Evolutionary conservation across 2,329 filamentous ascomycete species (phyloP), one percentile per base, ranked within the genome.

Genomic region (Diaporthe helianthi): DNA sequence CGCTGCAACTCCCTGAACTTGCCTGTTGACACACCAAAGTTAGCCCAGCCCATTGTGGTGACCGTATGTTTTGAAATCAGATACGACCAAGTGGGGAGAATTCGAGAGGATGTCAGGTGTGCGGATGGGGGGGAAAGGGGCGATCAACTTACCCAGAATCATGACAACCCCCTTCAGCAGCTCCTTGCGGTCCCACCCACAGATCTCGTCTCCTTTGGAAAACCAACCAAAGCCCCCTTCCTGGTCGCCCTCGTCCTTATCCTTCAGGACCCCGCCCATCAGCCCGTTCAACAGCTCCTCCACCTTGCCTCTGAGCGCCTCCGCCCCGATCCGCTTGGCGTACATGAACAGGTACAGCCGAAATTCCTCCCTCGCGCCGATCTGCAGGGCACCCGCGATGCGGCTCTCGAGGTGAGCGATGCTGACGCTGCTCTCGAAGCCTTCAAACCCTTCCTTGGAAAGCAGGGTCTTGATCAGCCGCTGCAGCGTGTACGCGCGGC

Each of bases 341-440:
- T 99, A 99, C 94, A 98, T 98, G 76, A 94, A 92, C n/a, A 99
- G 83, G 76, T 98, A 98, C 1, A 97, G 85, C 69, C 93, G 89
- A 81, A 98, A 99, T 78, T 99, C 96, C 69, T 98, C 94, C 74
- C 90, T 92, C 0, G 96, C 92, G 4, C 92, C 93, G 0, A 99
- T 83, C 70, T 93, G 91, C 77, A 97, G 82, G 0, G 96, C 93
- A 4, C 93, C 97, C 2, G 96, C 95, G 54, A 99, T 90, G 47
- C 97, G 89, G 76, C 98, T 98, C 79, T 99, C 96, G 15, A 99
- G 83, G 81, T 99, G 96, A 8, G 94, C 95, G 72, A 99, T 94
- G 67, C 93, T 97, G 60, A 98, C 92, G 52, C 89, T 92, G 26
- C 93, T 93, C 80, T 99, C 97, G 72, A 99, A 94, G 9, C 89